Conservation (phyloP, 371 early-diverging fungal genomes). For the Dichotomocladium elegans region DNA sequence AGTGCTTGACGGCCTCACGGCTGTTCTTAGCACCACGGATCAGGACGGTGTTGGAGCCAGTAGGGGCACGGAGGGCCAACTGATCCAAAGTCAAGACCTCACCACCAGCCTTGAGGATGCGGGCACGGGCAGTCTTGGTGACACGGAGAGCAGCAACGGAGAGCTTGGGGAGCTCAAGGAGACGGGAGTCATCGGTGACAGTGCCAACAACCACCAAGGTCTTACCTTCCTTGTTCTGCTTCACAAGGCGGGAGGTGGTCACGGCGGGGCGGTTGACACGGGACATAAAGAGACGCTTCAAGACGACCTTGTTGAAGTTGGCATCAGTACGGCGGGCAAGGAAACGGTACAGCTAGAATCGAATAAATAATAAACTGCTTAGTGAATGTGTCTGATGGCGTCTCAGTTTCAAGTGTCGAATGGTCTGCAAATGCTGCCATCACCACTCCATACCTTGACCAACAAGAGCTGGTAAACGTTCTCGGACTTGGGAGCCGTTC, state of each 20-base stretch:
- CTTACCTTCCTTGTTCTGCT: conserved; percentile 70
- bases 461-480: conserved; percentile 90
- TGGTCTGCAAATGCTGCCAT: no score
- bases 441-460: conserved; percentile 90
- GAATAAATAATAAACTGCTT: no score
- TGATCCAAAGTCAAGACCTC: conserved; percentile 98
- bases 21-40: conserved; percentile 91
- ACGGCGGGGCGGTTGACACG: conserved; percentile 95
- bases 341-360: conserved; percentile 91
- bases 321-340: conserved; percentile 97
- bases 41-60: conserved; percentile 93
- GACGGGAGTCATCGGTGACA: conserved; percentile 94
- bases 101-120: conserved; percentile 98
- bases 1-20: conserved; percentile 96
- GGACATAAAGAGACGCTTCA: conserved; percentile 98
- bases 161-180: conserved; percentile 93
- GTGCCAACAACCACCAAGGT: conserved; percentile 93
- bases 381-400: no score
- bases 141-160: conserved; percentile 93
- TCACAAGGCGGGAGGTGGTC: conserved; percentile 84
- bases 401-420: no score
- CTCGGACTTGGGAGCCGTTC: conserved; percentile 83
- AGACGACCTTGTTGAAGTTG: conserved; percentile 97
- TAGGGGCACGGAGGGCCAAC: conserved; percentile 96
- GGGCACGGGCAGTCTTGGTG: conserved; percentile 93